phyloP scores from a whole-genome alignment of 2,329 filamentous ascomycete species.

The Microascus cirrosus region DNA sequence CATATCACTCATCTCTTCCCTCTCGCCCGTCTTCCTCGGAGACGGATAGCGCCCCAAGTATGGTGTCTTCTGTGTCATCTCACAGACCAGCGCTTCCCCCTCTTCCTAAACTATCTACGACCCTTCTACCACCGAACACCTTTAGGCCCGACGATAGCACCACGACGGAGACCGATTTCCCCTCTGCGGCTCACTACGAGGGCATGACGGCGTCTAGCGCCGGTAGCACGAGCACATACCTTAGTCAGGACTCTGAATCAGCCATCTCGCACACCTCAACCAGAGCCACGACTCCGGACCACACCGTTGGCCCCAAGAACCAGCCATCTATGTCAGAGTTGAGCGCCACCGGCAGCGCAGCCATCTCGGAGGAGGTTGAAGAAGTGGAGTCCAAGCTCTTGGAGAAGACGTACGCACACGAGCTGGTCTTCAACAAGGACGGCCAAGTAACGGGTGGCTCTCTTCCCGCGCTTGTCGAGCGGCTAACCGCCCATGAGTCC shows the following conservation, averaged over 20 bases:
- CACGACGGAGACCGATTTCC: slow-evolving; percentile 35
- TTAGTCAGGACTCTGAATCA: slow-evolving; percentile 70
- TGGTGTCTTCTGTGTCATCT: slow-evolving; percentile 34
- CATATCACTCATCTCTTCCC: slow-evolving; percentile 18
- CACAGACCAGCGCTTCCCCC: slow-evolving; percentile 38
- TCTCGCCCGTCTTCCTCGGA: slow-evolving; percentile 31
- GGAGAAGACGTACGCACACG: slow-evolving; percentile 85
- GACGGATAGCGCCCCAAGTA: slow-evolving; percentile 29
- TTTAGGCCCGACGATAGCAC: slow-evolving; percentile 34
- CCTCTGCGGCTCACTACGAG: slow-evolving; percentile 46
- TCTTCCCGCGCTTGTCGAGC: slow-evolving; percentile 82
- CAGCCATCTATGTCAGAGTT: slow-evolving; percentile 57
- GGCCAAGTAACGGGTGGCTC: slow-evolving; percentile 91
- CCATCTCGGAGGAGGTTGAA: slow-evolving; percentile 61
- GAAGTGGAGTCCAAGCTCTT: slow-evolving; percentile 76
- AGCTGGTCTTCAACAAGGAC: slow-evolving; percentile 88
- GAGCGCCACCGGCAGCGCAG: slow-evolving; percentile 50
- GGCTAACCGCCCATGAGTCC: slow-evolving; percentile 82
- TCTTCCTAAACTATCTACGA: slow-evolving; percentile 45
- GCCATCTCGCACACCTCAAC: slow-evolving; percentile 79
- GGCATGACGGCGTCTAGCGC: slow-evolving; percentile 66
- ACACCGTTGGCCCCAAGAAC: slow-evolving; percentile 38
- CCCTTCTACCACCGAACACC: slow-evolving; percentile 33
- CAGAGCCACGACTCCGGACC: slow-evolving; percentile 76
- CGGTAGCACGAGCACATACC: slow-evolving; percentile 67